Base-by-base conservation (phyloP, 495 filamentous ascomycete species). In the Usnea hakonensis region DNA sequence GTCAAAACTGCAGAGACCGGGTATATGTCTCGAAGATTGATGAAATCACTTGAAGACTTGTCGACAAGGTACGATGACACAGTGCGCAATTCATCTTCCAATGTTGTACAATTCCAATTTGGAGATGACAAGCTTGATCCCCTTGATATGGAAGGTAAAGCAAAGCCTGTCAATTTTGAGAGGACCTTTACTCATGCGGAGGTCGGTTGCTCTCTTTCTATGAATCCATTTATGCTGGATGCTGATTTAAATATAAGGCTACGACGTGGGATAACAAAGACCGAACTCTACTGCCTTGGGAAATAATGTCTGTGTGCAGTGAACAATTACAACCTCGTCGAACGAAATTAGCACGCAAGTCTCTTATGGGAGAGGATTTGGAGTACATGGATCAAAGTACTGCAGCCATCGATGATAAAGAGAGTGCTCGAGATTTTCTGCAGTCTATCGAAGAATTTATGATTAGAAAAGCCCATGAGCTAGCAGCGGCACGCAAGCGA, bases 1-100 rank as follows among this genome's bases (percentile, higher is more conserved):
- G 94, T 98, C 75, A 98, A 98, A 78, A 98, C 94, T 19, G 94
- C 94, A 33, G 94, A 98, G 74, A 98, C 94, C 7, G 94, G 94
- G 58, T 98, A 98, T 77, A 98, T 98, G 95, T 97, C 92, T 63
- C 85, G 94, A 76, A 87, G 94, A 46, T 73, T 98, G 73, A 97
- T 98, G 94, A 98, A 98, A 76, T 94, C 90, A 0, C 78, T 98
- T 40, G 94, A 98, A 70, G 94, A 98, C 81, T 78, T 97, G 10
- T 94, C 90, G 0, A 87, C 88, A 0, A 81, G 88, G 68, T 98
- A 98, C 67, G 94, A 98, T 72, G 81, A 94, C 69, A 97, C 95
- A 3, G 95, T 98, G 3, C 85, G 94, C 55, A 97, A 91, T 37
- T 94, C 90, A 3, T 86, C 85, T 17, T 84, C 85, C 41, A 84